These are phyloP conservation scores for Sporothrix globosa DNA, from an alignment of 2,329 filamentous ascomycete genomes.

Conservation along the genomic window DNA sequence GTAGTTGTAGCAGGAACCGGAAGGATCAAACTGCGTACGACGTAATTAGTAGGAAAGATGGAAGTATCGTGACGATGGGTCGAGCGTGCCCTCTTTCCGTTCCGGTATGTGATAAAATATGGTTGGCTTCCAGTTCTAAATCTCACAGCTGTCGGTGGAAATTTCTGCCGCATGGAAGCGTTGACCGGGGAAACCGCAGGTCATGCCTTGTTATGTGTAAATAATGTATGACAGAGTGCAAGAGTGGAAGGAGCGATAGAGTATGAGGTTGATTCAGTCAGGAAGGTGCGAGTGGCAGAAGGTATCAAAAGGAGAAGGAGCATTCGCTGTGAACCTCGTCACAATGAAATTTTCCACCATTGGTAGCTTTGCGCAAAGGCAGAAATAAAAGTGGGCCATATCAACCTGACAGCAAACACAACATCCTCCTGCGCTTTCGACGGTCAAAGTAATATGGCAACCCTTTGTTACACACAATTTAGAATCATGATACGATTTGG, in stretches of 20 bases:
- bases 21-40: slow-evolving; percentile 12
- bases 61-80: background rate
- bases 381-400: slow-evolving; percentile 22
- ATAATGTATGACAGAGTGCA: background rate
- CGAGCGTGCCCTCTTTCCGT: background rate
- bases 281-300: slow-evolving; percentile 19
- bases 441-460: background rate
- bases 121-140: slow-evolving; percentile 7
- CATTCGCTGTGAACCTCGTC: slow-evolving; percentile 4
- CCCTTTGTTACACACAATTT: background rate
- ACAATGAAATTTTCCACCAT: slow-evolving; percentile 23
- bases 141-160: background rate
- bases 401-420: background rate
- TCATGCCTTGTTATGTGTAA: background rate
- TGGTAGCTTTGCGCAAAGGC: slow-evolving; percentile 24
- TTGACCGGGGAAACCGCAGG: slow-evolving; percentile 4
- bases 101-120: background rate
- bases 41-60: background rate
- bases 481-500: background rate
- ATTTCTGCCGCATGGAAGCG: background rate
- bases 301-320: slow-evolving; percentile 15
- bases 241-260: slow-evolving; percentile 25
- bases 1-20: background rate
- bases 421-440: too few relatives aligned
- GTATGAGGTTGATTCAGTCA: background rate